Evolutionary conservation across 2,329 filamentous ascomycete species (phyloP), one percentile per base, ranked within the genome.

Genomic region (Colletotrichum sp.): DNA sequence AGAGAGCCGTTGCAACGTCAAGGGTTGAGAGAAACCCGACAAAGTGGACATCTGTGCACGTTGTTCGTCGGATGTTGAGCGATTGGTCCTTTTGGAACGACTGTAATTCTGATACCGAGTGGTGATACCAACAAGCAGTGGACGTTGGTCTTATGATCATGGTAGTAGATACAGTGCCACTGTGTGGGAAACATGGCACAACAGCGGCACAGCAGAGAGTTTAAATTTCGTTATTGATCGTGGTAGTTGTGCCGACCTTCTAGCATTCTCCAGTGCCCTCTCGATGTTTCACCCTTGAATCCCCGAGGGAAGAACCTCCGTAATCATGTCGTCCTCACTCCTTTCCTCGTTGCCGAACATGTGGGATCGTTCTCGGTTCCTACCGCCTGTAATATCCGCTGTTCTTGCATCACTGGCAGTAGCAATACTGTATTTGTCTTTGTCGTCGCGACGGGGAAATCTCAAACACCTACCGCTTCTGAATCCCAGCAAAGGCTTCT

Each of bases 21-120:
- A 51, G 43, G 43, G 43, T 3, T 51, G n/a, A 24, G n/a, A 24
- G 43, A 21, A 24, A 51, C n/a, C 11, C 43, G 43, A 51, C n/a
- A n/a, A n/a, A 13, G 43, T 51, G 43, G 43, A 51, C n/a, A 51
- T 51, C n/a, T 51, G 43, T 51, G 43, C 43, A 51, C n/a, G 43
- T 51, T 51, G n/a, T 51, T 51, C 43, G 43, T 51, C n/a, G 43
- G n/a, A 51, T 21, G 43, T 21, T 51, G 43, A 51, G 43, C n/a
- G 43, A 51, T 51, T 21, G n/a, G 11, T 3, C 0, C 12, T 2
- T 1, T 51, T 2, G 3, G 9, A 9, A 9, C 38, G 38, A 0
- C 38, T 1, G n/a, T 21, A 21, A 51, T 21, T 51, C 43, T 21
- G n/a, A 13, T 21, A 21, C n/a, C 11, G 43, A 47, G 38, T 34